A percentile compares a stretch with the other conserved stretches of the same genome.
phyloP scores from a whole-genome alignment of 2,329 filamentous ascomycete species.

The Aspergillus ochraceus region DNA sequence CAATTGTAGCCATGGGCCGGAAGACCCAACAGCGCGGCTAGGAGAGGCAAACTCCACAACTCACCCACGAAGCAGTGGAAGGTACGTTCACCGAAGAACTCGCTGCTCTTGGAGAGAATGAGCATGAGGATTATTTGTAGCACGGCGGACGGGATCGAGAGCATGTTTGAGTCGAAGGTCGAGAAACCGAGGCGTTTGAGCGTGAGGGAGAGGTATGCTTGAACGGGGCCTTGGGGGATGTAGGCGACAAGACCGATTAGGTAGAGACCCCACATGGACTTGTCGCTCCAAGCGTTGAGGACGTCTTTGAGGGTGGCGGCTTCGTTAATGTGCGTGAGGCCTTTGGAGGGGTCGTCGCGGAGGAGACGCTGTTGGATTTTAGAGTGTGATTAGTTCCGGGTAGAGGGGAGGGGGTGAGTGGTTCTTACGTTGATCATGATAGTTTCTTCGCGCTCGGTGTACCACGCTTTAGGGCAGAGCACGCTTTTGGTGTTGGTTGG shows the following conservation, averaged over 20 bases:
- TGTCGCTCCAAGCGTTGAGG: constrained; percentile 47
- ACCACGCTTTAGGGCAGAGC: constrained; percentile 25
- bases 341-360: constrained; percentile 57
- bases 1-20: constrained; percentile 47
- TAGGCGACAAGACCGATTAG: constrained; percentile 46
- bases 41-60: constrained; percentile 53
- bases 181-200: constrained; percentile 38
- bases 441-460: constrained; percentile 27
- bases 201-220: constrained; percentile 56
- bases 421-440: constrained; percentile 30
- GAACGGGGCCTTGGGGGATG: constrained; percentile 51
- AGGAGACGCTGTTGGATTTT: constrained; percentile 42
- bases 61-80: constrained; percentile 55
- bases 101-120: constrained; percentile 46
- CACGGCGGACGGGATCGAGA: constrained; percentile 28
- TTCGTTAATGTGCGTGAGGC: constrained; percentile 48
- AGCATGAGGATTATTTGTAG: constrained; percentile 56
- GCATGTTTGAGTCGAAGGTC: constrained; percentile 33
- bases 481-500: constrained; percentile 28
- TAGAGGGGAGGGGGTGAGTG: background rate
- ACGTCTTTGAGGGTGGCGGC: constrained; percentile 46
- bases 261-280: constrained; percentile 53
- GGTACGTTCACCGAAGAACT: constrained; percentile 54
- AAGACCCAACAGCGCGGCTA: constrained; percentile 50
- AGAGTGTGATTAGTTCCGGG: background rate